Evolutionary conservation across 257 asterid species (phyloP), one percentile per base, ranked within the genome.

Genomic region (Avicennia marina): DNA sequence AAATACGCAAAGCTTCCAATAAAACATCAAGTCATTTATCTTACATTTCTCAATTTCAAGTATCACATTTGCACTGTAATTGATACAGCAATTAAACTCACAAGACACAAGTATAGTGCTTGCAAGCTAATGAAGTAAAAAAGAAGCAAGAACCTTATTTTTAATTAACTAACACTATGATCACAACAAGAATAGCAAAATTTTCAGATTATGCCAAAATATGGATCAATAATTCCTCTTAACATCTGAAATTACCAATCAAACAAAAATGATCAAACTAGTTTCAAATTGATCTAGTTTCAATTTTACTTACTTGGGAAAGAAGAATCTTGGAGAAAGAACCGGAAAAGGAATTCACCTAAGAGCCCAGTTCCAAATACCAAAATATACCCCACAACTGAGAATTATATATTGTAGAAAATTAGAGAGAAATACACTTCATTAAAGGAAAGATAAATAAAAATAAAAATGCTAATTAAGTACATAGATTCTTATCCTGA

Each of bases 301-400:
- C n/a, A 34, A 27, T 31, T 54, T 29, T 26, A 76, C 97, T 89
- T 82, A 91, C 98, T 84, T 50, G 98, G 91, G 64, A 93, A 93
- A 33, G 98, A 83, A 46, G 84, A 44, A 68, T 86, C 98, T 65
- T 84, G 85, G 51, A 89, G 76, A 77, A 89, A 93, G 73, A 89
- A 89, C 71, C 86, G 83, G 74, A 89, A 84, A 63, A 93, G 96
- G 74, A 84, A 89, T 56, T 79, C 77, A 55, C 96, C 96, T 81
- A 93, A 72, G 71, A 93, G 95, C 27, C 95, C 98, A 31, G 82
- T 65, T 45, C 90, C 97, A 53, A 93, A 93, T 40, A 89, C 95
- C 75, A 89, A 46, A 72, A 93, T 59, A 67, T 93, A 93, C 38
- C 95, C 98, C 53, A 84, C 85, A 59, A 93, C 97, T 88, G 95